These are phyloP conservation scores for Chrysoporthe cubensis DNA, from an alignment of 2,329 filamentous ascomycete genomes.

Conservation along the genomic window DNA sequence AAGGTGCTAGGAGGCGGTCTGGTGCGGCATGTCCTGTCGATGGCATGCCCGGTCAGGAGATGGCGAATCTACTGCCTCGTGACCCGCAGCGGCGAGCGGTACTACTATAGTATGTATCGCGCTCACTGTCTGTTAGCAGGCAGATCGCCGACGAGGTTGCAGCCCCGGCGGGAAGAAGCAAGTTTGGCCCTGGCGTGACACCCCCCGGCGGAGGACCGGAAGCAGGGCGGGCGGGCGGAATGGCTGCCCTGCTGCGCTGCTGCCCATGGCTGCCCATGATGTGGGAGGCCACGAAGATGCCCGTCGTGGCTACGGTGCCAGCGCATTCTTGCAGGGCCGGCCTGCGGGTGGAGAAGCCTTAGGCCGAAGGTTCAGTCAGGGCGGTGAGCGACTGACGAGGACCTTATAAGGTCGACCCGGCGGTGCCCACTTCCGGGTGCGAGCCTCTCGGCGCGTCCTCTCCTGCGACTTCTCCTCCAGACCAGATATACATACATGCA, in stretches of 20 bases:
- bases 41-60: background rate
- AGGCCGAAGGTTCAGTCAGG: constrained; percentile 11
- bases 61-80: background rate
- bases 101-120: constrained; percentile 5
- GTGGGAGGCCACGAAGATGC: constrained; percentile 17
- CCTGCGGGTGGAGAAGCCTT: constrained; percentile 24
- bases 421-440: constrained; percentile 19
- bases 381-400: constrained; percentile 23
- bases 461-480: background rate
- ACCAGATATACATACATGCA: background rate
- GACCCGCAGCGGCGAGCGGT: background rate
- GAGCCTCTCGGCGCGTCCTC: background rate
- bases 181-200: constrained; percentile 23
- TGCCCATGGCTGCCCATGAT: constrained; percentile 4
- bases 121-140: constrained; percentile 2
- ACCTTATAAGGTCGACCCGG: constrained; percentile 24
- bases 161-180: constrained; percentile 19
- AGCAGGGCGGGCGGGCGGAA: constrained; percentile 5
- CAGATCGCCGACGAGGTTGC: constrained; percentile 16
- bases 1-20: background rate
- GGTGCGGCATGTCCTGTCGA: background rate
- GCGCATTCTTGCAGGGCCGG: constrained; percentile 29
- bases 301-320: constrained; percentile 29
- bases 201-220: background rate
- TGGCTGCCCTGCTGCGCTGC: background rate